Evolutionary conservation across 2,329 filamentous ascomycete genomes (phyloP), one percentile per base, ranked within the genome.

Genomic region (Aspergillus sp.): DNA sequence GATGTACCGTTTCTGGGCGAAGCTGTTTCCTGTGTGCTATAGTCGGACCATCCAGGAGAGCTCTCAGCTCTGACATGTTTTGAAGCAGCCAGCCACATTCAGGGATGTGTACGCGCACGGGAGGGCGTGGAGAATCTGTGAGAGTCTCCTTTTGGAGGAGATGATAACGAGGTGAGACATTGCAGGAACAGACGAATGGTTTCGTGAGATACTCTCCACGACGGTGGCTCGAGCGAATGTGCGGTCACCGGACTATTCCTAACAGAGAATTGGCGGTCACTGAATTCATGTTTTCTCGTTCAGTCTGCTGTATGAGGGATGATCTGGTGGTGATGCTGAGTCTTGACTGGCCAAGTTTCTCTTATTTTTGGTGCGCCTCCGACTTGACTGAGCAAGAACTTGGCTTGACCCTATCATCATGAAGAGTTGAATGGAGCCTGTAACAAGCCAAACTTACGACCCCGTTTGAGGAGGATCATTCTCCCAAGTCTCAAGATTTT

Each of bases 11-110:
- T 74, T 74, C 54, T 74, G 72, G 72, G 66, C 60, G 5, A 62
- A 58, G 50, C 56, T 74, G 48, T 74, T 72, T 57, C 71, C 69
- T 12, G 41, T 74, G 33, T 74, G 71, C 60, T 70, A 73, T 59
- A 64, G 64, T 12, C 66, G 69, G 45, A 67, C 63, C 22, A 65
- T 72, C 7, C 61, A 71, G 20, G 59, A 71, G 61, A 71, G 67
- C 40, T 59, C 68, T 22, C 51, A 71, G 67, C 37, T 59, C 68
- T 22, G 52, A 56, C 27, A 63, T 70, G 40, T 64, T 67, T 33
- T 71, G 59, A 61, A 27, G 40, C 47, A 45, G 40, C 40, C 30
- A 51, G 15, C 53, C 27, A 30, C 27, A 30, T 30, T 30, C 27
- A 30, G 27, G 27, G 27, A 30, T 30, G 8, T 30, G 27, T 11